Conservation (phyloP, 306 rosid genomes). For the Prinsepia uniflora region DNA sequence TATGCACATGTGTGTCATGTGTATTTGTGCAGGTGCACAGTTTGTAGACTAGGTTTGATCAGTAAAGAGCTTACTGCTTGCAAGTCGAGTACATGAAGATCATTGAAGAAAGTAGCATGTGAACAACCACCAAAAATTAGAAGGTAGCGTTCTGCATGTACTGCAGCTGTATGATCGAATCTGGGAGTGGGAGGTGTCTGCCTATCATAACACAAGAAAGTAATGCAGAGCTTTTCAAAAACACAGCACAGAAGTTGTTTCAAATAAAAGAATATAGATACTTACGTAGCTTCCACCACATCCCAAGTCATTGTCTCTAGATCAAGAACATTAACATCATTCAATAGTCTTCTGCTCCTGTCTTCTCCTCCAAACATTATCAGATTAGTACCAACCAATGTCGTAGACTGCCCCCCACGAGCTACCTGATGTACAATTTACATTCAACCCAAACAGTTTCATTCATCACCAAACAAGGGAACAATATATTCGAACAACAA, state of each 20-base stretch:
- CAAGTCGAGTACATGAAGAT: slow-evolving; percentile 84
- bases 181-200: slow-evolving; percentile 90
- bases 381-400: slow-evolving; percentile 78
- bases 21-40: neutral
- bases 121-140: slow-evolving; percentile 94
- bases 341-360: slow-evolving; percentile 66
- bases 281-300: slow-evolving; percentile 60
- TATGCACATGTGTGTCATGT: neutral
- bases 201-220: slow-evolving; percentile 64
- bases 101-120: slow-evolving; percentile 79
- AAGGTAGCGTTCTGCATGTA: slow-evolving; percentile 74
- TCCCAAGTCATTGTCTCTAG: slow-evolving; percentile 86
- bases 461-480: slow-evolving; percentile 22
- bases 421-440: slow-evolving; percentile 52
- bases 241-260: slow-evolving; percentile 18
- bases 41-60: neutral
- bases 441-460: slow-evolving; percentile 24
- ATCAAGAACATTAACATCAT: slow-evolving; percentile 79
- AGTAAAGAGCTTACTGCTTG: slow-evolving; percentile 57
- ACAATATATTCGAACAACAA: slow-evolving; percentile 6
- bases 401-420: slow-evolving; percentile 81
- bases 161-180: slow-evolving; percentile 81
- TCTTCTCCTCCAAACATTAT: slow-evolving; percentile 97
- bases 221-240: slow-evolving; percentile 28
- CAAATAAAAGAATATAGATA: slow-evolving; percentile 28